phyloP scores from a whole-genome alignment of 352 stramenopile species.

The Pythium aquatile region DNA sequence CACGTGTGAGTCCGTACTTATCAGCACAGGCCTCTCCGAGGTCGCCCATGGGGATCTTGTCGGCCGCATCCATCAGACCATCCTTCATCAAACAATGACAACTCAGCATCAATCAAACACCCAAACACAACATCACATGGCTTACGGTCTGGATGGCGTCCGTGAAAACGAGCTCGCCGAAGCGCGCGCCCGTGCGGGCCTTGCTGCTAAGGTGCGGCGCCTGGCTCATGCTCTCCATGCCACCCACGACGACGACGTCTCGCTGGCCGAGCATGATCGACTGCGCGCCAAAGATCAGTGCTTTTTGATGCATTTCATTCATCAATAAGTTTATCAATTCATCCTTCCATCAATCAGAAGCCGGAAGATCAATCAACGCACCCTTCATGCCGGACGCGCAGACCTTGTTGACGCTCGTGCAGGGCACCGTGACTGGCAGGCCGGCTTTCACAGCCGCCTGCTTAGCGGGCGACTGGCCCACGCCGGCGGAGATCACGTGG shows the following conservation, averaged over 20 bases:
- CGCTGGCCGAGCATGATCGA: slow-evolving; percentile 83
- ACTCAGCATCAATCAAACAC: neutral
- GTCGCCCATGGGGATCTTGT: slow-evolving; percentile 93
- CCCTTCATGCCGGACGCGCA: slow-evolving; percentile 94
- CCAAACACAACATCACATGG: neutral
- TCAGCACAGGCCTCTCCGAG: slow-evolving; percentile 91
- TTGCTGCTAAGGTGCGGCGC: slow-evolving; percentile 89
- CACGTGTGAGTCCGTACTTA: slow-evolving; percentile 81
- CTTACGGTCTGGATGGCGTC: slow-evolving; percentile 78
- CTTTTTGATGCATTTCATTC: slow-evolving; percentile 14
- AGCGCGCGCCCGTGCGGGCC: slow-evolving; percentile 65
- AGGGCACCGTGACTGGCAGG: slow-evolving; percentile 81
- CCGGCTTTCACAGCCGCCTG: slow-evolving; percentile 84
- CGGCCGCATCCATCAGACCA: slow-evolving; percentile 92
- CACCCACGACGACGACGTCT: slow-evolving; percentile 87
- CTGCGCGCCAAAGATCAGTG: slow-evolving; percentile 81
- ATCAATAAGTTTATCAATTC: neutral
- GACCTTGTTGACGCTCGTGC: slow-evolving; percentile 98
- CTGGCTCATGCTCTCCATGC: slow-evolving; percentile 97
- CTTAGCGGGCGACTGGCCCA: slow-evolving; percentile 94
- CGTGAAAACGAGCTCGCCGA: slow-evolving; percentile 87
- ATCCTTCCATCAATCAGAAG: neutral
- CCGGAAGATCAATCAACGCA: slow-evolving; percentile 3
- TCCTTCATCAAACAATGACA: slow-evolving; percentile 65
- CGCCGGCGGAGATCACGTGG: slow-evolving; percentile 92